Conservation (phyloP, 2,329 filamentous ascomycete genomes). For the Aquanectria penicillioides region DNA sequence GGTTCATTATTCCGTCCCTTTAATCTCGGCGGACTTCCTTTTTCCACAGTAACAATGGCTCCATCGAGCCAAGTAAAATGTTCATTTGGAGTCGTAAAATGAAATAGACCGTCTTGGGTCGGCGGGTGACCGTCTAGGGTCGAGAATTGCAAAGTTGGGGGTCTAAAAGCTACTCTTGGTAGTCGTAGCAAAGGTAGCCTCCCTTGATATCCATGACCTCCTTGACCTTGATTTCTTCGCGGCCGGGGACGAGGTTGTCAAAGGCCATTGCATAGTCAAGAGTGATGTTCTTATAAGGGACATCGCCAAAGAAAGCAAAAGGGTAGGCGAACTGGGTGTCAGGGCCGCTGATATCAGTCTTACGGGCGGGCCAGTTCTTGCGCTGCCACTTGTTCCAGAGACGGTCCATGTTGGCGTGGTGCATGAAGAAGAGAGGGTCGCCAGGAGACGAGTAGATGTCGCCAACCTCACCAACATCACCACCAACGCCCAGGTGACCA, state of each 20-base stretch:
- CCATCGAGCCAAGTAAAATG: too few relatives aligned
- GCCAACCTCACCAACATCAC: slow-evolving; percentile 42
- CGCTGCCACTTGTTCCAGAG: slow-evolving; percentile 46
- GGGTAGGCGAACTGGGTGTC: slow-evolving; percentile 46
- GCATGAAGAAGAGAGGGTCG: slow-evolving; percentile 41
- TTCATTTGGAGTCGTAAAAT: too few relatives aligned
- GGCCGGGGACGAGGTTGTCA: slow-evolving; percentile 14
- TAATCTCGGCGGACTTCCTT: too few relatives aligned
- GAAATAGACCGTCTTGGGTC: background rate
- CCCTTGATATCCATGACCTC: slow-evolving; percentile 27
- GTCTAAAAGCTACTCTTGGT: background rate
- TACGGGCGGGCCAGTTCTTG: slow-evolving; percentile 40
- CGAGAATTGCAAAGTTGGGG: background rate
- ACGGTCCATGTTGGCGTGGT: slow-evolving; percentile 40
- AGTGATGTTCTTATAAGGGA: slow-evolving; percentile 46
- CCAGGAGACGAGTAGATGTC: slow-evolving; percentile 39
- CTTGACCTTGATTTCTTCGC: slow-evolving; percentile 11
- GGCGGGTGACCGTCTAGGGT: too few relatives aligned
- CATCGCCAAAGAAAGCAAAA: slow-evolving; percentile 44
- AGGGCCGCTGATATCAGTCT: slow-evolving; percentile 44
- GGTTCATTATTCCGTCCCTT: too few relatives aligned
- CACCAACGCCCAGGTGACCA: slow-evolving; percentile 39
- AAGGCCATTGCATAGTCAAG: slow-evolving; percentile 36
- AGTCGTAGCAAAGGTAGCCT: slow-evolving; percentile 21
- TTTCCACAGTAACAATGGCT: too few relatives aligned